A percentile compares a stretch with the other conserved stretches of the same genome.
Conservation (phyloP, 1,284 basidiomycete species). For the Lentinus polychrous region DNA sequence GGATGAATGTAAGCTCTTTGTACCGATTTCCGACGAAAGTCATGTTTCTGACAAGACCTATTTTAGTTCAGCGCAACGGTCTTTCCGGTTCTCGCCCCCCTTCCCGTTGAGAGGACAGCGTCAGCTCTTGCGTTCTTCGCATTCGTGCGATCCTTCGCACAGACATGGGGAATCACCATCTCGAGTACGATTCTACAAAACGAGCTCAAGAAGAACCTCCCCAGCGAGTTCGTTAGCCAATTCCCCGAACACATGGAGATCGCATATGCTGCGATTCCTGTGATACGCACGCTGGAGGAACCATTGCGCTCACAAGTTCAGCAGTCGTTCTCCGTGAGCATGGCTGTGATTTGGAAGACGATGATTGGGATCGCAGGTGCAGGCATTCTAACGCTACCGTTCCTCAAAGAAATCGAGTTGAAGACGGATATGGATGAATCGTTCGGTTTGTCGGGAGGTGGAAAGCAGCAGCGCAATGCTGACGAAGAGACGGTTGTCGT, state of each 20-base stretch:
- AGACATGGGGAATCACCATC: slow-evolving; percentile 19
- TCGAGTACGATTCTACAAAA: slow-evolving; percentile 15
- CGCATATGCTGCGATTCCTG: slow-evolving; percentile 8
- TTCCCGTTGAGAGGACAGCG: slow-evolving; percentile 23
- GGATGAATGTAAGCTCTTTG: slow-evolving; percentile 18
- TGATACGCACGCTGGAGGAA: slow-evolving; percentile 2
- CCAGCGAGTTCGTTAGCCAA: slow-evolving; percentile 2
- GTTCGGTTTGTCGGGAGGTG: slow-evolving; percentile 5
- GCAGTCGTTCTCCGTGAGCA: slow-evolving; percentile 5
- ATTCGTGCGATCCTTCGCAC: slow-evolving; percentile 24
- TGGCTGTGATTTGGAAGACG: slow-evolving; percentile 9
- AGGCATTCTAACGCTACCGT: background rate
- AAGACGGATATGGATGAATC: slow-evolving; percentile 8
- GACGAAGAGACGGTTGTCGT: background rate
- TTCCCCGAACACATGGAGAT: slow-evolving; percentile 8
- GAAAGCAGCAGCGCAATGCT: background rate
- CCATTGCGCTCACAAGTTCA: slow-evolving; percentile 6
- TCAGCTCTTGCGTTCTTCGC: slow-evolving; percentile 25
- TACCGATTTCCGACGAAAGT: background rate
- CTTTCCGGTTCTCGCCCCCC: slow-evolving; percentile 30
- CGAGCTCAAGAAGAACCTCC: slow-evolving; percentile 8
- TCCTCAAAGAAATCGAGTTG: slow-evolving; percentile 8
- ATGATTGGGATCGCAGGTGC: slow-evolving; percentile 8
- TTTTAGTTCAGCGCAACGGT: slow-evolving; percentile 17
- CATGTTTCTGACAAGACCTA: background rate